These are phyloP conservation scores for Solanum hybrid DNA, from an alignment of 305 asterid genomes.

Conservation along the genomic window DNA sequence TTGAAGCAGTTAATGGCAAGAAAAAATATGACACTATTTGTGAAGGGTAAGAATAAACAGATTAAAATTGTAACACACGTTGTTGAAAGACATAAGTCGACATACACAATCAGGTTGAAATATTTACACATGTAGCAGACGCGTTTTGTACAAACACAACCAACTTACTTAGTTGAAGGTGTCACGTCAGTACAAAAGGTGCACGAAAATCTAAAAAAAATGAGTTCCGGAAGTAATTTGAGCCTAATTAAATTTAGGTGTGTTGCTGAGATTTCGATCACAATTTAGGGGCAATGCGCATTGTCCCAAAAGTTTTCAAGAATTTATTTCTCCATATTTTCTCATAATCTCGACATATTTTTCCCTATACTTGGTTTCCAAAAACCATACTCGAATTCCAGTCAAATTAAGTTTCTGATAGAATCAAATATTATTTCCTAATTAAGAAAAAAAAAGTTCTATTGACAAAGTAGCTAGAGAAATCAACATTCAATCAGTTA, in stretches of 20 bases:
- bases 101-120: no score
- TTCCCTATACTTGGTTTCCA: neutral
- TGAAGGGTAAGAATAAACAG: neutral
- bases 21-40: neutral
- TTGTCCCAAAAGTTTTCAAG: neutral
- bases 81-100: no score
- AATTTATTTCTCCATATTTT: neutral
- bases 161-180: neutral
- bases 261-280: neutral
- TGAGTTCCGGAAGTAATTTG: neutral
- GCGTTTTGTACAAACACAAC: neutral
- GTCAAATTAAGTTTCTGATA: no score
- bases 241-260: neutral
- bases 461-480: neutral
- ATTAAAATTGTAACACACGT: neutral
- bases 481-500: neutral
- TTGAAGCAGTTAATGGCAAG: neutral
- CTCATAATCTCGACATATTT: neutral
- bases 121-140: neutral
- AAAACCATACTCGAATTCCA: neutral
- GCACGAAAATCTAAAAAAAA: no score
- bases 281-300: neutral
- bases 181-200: neutral
- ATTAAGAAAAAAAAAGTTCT: neutral
- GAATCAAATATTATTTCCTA: neutral